Base-by-base conservation (phyloP, 1,139 yeast species). In the Yueomyces sp. region DNA sequence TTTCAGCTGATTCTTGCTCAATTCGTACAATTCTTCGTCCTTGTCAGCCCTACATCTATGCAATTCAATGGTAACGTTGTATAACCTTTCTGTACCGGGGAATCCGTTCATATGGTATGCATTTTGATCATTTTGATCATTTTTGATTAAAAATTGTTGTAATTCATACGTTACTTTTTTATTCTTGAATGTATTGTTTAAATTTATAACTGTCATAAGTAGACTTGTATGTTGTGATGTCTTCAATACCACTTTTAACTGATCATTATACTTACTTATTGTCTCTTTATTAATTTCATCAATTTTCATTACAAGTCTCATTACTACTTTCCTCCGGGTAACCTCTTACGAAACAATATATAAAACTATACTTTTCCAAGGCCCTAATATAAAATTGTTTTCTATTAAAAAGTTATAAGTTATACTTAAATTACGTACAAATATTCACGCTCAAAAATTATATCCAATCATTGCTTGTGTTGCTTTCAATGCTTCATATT, bases 401-500 rank as follows among this genome's bases (percentile, higher is more conserved):
- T 29, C 9, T 29, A 6, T 29, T 8, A 29, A 29, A 6, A 29
- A 29, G 31, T 6, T 29, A 29, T 6, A 6, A 29, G 31, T 29
- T 29, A 29, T 8, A 29, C 31, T 29, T 29, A 29, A 29, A 29
- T 6, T 6, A 29, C 6, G 31, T 6, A 29, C 6, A 29, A 8
- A 29, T 6, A 29, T 29, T 5, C 6, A 11, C 6, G 6, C 6
- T 33, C n/a, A 33, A 33, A 33, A 62, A 25, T 81, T 70, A 54
- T 85, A 89, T 5, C 96, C 86, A 46, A 91, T 94, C 57, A 91
- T 76, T 46, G 81, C 75, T 68, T 93, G 98, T 27, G 96, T 85
- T 1, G 97, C 87, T 62, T 84, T 85, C 58, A 91, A 75, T 1
- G 98, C 97, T 67, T 91, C 96, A 61, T 82, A 91, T 61, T 91